Percentiles rank a stretch among this genome's conserved stretches.
phyloP scores from a whole-genome alignment of 768 basidiomycete genomes.

The Butyriboletus loyo region DNA sequence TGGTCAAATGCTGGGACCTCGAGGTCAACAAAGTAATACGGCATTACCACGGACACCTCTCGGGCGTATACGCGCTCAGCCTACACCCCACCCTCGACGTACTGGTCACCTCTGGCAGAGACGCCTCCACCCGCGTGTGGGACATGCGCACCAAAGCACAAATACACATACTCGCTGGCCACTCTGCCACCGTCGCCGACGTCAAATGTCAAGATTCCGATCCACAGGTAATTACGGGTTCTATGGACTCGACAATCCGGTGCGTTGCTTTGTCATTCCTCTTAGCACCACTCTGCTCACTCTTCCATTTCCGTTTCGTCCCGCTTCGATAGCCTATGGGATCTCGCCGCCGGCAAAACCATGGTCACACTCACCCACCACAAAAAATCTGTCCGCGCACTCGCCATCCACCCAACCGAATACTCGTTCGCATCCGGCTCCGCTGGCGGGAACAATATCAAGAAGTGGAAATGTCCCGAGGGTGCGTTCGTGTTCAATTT shows the following conservation, averaged over 20 bases:
- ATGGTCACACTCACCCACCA: conserved; percentile 98
- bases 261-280: conserved; percentile 29
- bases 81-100: conserved; percentile 96
- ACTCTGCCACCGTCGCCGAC: conserved; percentile 92
- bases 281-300: background rate
- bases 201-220: conserved; percentile 97
- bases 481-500: conserved; percentile 97
- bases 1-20: conserved; percentile 99
- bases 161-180: conserved; percentile 89
- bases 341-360: conserved; percentile 95
- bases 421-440: conserved; percentile 95
- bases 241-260: conserved; percentile 97
- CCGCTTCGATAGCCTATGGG: conserved; percentile 69
- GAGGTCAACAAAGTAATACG: conserved; percentile 99
- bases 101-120: conserved; percentile 92
- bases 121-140: conserved; percentile 97
- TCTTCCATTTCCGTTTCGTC: background rate
- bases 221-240: conserved; percentile 96
- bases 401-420: conserved; percentile 94
- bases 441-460: conserved; percentile 99
- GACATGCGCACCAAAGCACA: conserved; percentile 99
- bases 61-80: conserved; percentile 92
- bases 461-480: conserved; percentile 99
- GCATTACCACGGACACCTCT: conserved; percentile 97
- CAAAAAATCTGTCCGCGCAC: conserved; percentile 94